phyloP scores from a whole-genome alignment of 2,329 filamentous ascomycete genomes.

The Penicillium sp. region DNA sequence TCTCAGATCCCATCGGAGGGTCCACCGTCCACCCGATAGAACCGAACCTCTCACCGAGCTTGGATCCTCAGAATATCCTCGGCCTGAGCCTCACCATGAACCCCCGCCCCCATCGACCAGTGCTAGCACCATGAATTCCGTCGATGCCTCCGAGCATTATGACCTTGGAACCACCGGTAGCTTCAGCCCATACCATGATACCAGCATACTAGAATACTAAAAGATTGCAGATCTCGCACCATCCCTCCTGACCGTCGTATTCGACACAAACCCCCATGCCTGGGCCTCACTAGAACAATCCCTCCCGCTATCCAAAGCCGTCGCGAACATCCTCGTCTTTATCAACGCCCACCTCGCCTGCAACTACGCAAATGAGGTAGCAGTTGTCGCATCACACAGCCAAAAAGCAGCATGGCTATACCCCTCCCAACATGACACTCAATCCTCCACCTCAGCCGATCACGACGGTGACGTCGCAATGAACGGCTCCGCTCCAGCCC shows the following conservation, averaged over 20 bases:
- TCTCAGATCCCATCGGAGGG: not conserved
- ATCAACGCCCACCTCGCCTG: conserved; percentile 95
- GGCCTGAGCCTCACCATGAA: conserved; percentile 16
- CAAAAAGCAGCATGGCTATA: conserved; percentile 90
- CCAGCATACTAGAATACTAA: not conserved
- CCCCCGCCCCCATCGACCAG: conserved; percentile 11
- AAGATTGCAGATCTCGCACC: conserved; percentile 60
- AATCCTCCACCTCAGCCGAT: conserved; percentile 16
- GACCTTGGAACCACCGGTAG: conserved; percentile 52
- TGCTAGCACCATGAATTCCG: conserved; percentile 61
- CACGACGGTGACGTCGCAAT: conserved; percentile 62
- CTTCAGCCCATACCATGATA: conserved; percentile 7
- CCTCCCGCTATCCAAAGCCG: conserved; percentile 79
- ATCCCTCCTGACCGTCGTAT: conserved; percentile 84
- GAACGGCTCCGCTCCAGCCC: conserved; percentile 47
- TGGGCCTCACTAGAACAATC: conserved; percentile 78
- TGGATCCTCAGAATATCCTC: not conserved
- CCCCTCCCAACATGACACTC: conserved; percentile 53
- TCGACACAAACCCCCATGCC: conserved; percentile 95
- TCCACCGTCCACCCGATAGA: not conserved
- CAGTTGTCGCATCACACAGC: conserved; percentile 86
- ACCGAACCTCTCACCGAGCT: not conserved
- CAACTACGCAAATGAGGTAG: conserved; percentile 90
- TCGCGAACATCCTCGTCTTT: conserved; percentile 92
- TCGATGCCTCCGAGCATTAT: conserved; percentile 65